Evolutionary conservation across 768 basidiomycete genomes (phyloP).

Genomic region (Lentinula sp.): DNA sequence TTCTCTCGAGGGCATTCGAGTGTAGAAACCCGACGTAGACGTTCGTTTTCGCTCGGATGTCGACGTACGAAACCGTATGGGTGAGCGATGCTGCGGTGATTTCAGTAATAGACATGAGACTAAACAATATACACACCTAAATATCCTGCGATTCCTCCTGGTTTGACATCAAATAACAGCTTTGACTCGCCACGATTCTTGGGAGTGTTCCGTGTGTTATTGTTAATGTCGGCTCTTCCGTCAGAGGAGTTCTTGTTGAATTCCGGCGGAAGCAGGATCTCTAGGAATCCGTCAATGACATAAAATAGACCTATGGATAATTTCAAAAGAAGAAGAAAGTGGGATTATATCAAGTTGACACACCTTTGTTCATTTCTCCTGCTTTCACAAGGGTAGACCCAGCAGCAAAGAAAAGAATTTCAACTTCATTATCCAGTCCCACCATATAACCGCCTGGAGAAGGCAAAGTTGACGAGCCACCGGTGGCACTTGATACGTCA

Average conservation of each 20-base stretch:
- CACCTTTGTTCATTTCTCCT: conserved; percentile 85
- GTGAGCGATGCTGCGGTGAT: conserved; percentile 68
- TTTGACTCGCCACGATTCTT: conserved; percentile 31
- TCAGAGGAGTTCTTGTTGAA: conserved; percentile 12
- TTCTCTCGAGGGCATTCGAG: conserved; percentile 77
- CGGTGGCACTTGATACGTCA: conserved; percentile 62
- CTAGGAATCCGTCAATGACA: conserved; percentile 93
- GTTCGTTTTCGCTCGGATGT: conserved; percentile 95
- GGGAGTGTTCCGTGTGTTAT: background rate
- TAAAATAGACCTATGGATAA: conserved; percentile 71
- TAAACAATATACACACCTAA: conserved; percentile 47
- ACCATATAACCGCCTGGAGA: conserved; percentile 55
- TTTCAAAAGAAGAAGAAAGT: conserved; percentile 2
- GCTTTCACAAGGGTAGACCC: conserved; percentile 84
- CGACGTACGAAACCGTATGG: conserved; percentile 90
- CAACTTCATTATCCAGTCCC: conserved; percentile 93
- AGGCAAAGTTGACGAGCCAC: conserved; percentile 43
- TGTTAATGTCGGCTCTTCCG: background rate
- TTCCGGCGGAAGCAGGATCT: conserved; percentile 72
- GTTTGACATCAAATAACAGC: conserved; percentile 89
- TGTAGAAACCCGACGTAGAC: conserved; percentile 97
- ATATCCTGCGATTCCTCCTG: conserved; percentile 97
- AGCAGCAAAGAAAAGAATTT: conserved; percentile 88
- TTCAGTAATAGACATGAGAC: conserved; percentile 2
- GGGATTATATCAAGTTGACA: conserved; percentile 8